phyloP scores from a whole-genome alignment of 495 filamentous ascomycete species.

The Xylaria cubensis region DNA sequence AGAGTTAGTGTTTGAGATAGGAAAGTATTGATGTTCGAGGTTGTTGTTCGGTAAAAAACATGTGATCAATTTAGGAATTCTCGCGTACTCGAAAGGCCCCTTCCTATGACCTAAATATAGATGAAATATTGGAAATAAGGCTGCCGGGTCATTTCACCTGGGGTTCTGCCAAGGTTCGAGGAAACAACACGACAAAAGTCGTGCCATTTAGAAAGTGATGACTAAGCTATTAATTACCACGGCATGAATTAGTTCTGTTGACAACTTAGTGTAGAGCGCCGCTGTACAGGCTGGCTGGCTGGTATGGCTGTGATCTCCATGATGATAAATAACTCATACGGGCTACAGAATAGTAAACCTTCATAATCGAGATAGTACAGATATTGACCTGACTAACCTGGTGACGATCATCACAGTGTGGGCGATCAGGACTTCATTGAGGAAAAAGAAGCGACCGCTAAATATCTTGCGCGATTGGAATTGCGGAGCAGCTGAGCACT shows the following conservation, averaged over 20 bases:
- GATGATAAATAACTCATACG: background rate
- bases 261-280: background rate
- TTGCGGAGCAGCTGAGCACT: slow-evolving; percentile 1
- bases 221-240: background rate
- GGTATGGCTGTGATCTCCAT: background rate
- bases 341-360: background rate
- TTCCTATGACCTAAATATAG: slow-evolving; percentile 11
- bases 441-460: slow-evolving; percentile 8
- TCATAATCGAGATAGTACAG: background rate
- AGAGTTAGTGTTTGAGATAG: background rate
- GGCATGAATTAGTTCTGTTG: background rate
- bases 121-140: slow-evolving; percentile 13
- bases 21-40: background rate
- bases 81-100: background rate
- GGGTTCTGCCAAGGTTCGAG: background rate
- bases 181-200: background rate
- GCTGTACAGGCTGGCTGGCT: background rate
- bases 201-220: background rate
- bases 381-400: background rate
- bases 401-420: slow-evolving; percentile 4
- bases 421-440: slow-evolving; percentile 6
- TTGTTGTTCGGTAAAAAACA: background rate
- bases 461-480: background rate
- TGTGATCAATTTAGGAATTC: background rate
- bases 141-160: background rate